Percentiles rank a stretch among this genome's conserved stretches.
These are phyloP conservation scores for Grosmannia clavigera DNA, from an alignment of 2,329 filamentous ascomycete species.

Conservation along the genomic window DNA sequence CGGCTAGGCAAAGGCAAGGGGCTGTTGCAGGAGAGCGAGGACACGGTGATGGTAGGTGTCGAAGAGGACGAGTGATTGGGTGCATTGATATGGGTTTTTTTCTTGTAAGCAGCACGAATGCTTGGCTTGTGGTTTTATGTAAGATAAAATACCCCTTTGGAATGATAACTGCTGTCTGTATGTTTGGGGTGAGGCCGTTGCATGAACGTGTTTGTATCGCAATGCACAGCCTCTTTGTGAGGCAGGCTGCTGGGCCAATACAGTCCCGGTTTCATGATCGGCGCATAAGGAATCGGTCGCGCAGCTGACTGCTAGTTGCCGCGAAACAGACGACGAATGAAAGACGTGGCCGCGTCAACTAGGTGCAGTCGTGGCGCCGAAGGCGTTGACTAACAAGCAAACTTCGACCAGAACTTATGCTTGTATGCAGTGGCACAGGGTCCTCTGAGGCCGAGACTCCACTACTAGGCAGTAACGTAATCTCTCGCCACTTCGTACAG, in stretches of 20 bases:
- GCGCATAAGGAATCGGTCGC: not conserved
- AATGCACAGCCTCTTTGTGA: not conserved
- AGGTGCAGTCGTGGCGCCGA: not conserved
- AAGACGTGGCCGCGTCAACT: not conserved
- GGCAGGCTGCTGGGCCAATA: too few relatives aligned
- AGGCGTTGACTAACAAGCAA: too few relatives aligned
- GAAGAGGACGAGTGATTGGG: slow-evolving; percentile 9
- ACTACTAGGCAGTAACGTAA: not conserved
- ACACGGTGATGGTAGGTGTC: slow-evolving; percentile 18
- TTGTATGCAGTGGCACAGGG: too few relatives aligned
- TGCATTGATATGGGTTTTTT: not conserved
- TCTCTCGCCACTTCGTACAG: not conserved
- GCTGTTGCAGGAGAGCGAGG: slow-evolving; percentile 8
- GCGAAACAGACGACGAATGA: not conserved
- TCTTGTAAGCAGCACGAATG: not conserved
- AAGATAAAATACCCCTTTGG: slow-evolving; percentile 1
- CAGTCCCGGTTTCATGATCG: not conserved
- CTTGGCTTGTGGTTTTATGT: not conserved
- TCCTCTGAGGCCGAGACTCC: not conserved
- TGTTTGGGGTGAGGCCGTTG: not conserved
- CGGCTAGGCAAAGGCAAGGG: slow-evolving; percentile 12
- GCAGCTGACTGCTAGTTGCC: not conserved
- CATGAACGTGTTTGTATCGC: not conserved
- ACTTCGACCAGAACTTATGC: too few relatives aligned
- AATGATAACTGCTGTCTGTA: not conserved